Conservation (phyloP, 139 green algal species). For the Pleodorina starrii region DNA sequence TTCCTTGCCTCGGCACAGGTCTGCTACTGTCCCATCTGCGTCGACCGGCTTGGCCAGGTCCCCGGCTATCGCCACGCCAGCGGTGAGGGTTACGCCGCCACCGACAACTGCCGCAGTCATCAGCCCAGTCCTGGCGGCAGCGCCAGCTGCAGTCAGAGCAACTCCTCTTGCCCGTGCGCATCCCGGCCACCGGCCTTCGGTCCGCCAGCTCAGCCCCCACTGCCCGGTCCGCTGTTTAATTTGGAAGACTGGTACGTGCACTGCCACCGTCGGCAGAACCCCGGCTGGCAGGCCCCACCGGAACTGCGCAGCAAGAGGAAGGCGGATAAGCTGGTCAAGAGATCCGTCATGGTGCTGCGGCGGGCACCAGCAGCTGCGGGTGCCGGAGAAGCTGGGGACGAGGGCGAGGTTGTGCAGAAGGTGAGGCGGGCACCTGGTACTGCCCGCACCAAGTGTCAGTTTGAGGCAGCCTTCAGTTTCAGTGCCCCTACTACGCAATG, state of each 20-base stretch:
- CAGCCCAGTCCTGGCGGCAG: background rate
- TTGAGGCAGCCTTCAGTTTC: too few species aligned
- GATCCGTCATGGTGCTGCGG: background rate
- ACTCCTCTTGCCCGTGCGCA: too few species aligned
- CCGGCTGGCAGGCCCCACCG: background rate
- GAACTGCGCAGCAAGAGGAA: background rate
- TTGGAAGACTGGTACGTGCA: slow-evolving; percentile 32
- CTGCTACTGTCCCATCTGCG: background rate
- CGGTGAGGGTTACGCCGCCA: background rate
- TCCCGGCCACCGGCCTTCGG: too few species aligned
- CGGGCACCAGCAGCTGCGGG: too few species aligned
- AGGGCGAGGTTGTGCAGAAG: background rate
- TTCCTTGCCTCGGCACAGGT: background rate
- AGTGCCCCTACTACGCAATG: too few species aligned
- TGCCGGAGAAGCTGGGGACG: too few species aligned
- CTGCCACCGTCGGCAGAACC: background rate
- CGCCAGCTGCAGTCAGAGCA: background rate
- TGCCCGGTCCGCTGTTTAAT: background rate
- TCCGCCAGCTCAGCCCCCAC: background rate
- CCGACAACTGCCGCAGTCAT: background rate
- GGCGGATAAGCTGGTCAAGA: slow-evolving; percentile 13
- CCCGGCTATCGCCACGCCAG: background rate
- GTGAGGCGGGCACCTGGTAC: background rate
- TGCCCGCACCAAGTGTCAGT: too few species aligned
- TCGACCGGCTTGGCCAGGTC: background rate